Evolutionary conservation across 2,329 filamentous ascomycete genomes (phyloP).

Genomic region (Magnaporthiopsis poae): DNA sequence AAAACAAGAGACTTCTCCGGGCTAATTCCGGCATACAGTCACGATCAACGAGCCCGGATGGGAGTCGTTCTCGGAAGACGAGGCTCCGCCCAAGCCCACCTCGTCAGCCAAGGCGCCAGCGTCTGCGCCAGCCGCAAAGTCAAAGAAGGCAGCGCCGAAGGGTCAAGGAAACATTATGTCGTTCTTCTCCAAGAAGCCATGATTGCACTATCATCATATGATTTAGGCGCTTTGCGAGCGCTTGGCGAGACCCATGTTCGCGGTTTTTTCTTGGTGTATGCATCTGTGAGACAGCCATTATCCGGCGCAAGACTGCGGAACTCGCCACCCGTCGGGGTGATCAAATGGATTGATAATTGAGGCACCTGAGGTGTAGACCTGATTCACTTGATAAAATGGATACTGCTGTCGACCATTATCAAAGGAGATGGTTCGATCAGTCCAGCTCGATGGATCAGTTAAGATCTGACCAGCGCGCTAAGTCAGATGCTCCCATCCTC

Average conservation of each 20-base stretch:
- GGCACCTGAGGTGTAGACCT: neutral
- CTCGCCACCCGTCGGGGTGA: neutral
- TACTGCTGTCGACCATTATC: neutral
- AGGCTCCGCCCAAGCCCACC: constrained; percentile 44
- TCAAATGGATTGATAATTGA: neutral
- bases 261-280: neutral
- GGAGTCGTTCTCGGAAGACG: constrained; percentile 91
- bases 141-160: constrained; percentile 50
- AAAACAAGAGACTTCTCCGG: neutral
- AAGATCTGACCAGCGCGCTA: neutral
- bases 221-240: neutral
- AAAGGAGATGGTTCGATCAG: neutral
- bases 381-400: neutral
- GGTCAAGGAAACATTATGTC: constrained; percentile 78
- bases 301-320: neutral
- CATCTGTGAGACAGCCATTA: neutral
- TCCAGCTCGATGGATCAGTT: neutral
- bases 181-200: constrained; percentile 75
- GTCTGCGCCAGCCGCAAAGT: constrained; percentile 31
- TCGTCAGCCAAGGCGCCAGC: constrained; percentile 39
- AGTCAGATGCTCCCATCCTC: too few relatives aligned
- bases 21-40: constrained; percentile 39
- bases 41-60: constrained; percentile 75
- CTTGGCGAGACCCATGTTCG: neutral
- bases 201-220: neutral